Evolutionary conservation across 495 filamentous ascomycete species (phyloP).

Genomic region (Geoglossum glabrum): DNA sequence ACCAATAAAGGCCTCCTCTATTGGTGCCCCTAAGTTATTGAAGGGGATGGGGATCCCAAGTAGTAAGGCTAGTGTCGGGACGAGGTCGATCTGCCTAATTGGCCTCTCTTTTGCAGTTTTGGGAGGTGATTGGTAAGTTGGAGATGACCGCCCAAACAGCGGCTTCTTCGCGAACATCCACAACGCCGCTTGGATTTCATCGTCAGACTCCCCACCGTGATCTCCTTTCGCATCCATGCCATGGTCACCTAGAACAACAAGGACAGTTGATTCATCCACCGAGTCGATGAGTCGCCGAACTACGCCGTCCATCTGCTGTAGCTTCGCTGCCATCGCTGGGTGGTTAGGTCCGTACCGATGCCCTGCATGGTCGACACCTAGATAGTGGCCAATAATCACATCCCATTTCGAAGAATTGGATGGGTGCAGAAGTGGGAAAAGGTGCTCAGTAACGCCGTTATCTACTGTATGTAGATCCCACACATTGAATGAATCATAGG

Average conservation of each 20-base stretch:
- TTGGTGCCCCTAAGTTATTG: constrained; percentile 90
- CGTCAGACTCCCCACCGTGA: constrained; percentile 88
- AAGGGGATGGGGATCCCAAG: constrained; percentile 86
- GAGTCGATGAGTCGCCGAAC: constrained; percentile 47
- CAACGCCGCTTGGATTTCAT: constrained; percentile 81
- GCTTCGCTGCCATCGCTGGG: constrained; percentile 71
- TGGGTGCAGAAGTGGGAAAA: constrained; percentile 59
- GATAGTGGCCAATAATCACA: constrained; percentile 75
- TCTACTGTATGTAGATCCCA: constrained; percentile 96
- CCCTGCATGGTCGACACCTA: constrained; percentile 93
- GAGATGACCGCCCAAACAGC: constrained; percentile 57
- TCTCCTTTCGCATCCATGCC: constrained; percentile 97
- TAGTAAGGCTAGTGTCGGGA: constrained; percentile 72
- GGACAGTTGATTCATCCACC: constrained; percentile 66
- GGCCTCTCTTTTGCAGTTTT: constrained; percentile 54
- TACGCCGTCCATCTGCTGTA: constrained; percentile 76
- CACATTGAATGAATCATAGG: constrained; percentile 94
- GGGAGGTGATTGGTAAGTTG: constrained; percentile 41
- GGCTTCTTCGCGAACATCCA: constrained; percentile 93
- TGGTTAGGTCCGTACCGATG: constrained; percentile 92
- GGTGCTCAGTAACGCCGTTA: constrained; percentile 82
- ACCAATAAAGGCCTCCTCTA: constrained; percentile 81
- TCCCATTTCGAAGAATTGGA: constrained; percentile 60
- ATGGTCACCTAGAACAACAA: constrained; percentile 95
- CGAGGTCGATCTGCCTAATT: constrained; percentile 89